These are phyloP conservation scores for Globisporangium echinulatum DNA, from an alignment of 352 stramenopile species.

Conservation along the genomic window DNA sequence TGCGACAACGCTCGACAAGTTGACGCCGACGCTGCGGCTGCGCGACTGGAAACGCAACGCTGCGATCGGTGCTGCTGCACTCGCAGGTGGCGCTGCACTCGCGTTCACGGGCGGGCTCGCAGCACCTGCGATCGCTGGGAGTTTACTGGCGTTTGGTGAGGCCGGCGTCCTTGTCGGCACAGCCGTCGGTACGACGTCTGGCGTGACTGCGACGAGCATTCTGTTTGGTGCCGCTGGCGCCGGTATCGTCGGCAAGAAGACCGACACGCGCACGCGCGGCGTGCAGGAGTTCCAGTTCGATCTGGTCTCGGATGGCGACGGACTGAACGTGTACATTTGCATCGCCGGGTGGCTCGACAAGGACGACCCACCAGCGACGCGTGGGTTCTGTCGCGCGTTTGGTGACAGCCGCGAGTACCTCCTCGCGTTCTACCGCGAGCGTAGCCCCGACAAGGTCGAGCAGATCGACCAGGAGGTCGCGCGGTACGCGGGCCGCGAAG, in stretches of 20 bases:
- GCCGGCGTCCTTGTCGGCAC: slow-evolving; percentile 56
- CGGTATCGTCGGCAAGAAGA: slow-evolving; percentile 75
- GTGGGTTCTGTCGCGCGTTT: slow-evolving; percentile 61
- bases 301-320: slow-evolving; percentile 62
- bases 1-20: slow-evolving; percentile 61
- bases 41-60: slow-evolving; percentile 79
- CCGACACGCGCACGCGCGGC: slow-evolving; percentile 59
- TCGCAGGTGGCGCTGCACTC: slow-evolving; percentile 61
- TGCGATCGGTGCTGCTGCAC: slow-evolving; percentile 56
- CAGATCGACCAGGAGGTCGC: slow-evolving; percentile 71
- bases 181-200: slow-evolving; percentile 43
- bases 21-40: slow-evolving; percentile 42
- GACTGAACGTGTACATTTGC: slow-evolving; percentile 86
- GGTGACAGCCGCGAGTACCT: slow-evolving; percentile 73
- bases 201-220: slow-evolving; percentile 65
- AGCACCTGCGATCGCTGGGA: slow-evolving; percentile 52
- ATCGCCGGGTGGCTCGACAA: slow-evolving; percentile 78
- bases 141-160: slow-evolving; percentile 56
- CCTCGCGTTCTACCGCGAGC: slow-evolving; percentile 56
- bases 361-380: slow-evolving; percentile 33
- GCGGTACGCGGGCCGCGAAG: slow-evolving; percentile 70
- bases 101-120: slow-evolving; percentile 68
- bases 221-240: slow-evolving; percentile 76
- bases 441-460: slow-evolving; percentile 66
- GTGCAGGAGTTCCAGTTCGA: slow-evolving; percentile 83